phyloP scores from a whole-genome alignment of 176 grass and related monocot species.

The Aegilops umbellulata region DNA sequence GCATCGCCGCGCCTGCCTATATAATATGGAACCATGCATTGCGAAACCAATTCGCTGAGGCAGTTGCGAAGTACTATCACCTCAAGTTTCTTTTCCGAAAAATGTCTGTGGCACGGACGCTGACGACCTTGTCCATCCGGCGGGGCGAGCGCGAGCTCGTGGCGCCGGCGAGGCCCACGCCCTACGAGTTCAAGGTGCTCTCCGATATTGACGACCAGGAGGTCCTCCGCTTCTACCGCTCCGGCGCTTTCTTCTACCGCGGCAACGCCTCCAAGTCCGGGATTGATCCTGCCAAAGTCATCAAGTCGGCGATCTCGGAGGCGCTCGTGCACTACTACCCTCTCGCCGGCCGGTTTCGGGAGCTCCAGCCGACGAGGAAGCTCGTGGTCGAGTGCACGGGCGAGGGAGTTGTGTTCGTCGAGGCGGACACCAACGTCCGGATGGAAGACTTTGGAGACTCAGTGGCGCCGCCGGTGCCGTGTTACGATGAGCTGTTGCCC shows the following conservation, averaged over 20 bases:
- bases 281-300: background rate
- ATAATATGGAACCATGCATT: background rate
- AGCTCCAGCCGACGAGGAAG: background rate
- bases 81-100: no score
- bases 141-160: background rate
- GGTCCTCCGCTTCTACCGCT: background rate
- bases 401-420: slow-evolving; percentile 47
- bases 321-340: background rate
- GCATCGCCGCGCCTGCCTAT: background rate
- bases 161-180: background rate
- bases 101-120: background rate
- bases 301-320: background rate
- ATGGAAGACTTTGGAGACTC: slow-evolving; percentile 8
- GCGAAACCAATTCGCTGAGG: no score
- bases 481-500: slow-evolving; percentile 21
- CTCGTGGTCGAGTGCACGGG: background rate
- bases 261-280: background rate
- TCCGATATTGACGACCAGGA: background rate
- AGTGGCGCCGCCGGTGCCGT: slow-evolving; percentile 27
- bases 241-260: background rate
- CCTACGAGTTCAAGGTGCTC: background rate
- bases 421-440: slow-evolving; percentile 25
- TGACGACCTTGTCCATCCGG: background rate
- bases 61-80: no score
- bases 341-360: background rate